phyloP scores from a whole-genome alignment of 345 rosid species.

The Citrus glauca region DNA sequence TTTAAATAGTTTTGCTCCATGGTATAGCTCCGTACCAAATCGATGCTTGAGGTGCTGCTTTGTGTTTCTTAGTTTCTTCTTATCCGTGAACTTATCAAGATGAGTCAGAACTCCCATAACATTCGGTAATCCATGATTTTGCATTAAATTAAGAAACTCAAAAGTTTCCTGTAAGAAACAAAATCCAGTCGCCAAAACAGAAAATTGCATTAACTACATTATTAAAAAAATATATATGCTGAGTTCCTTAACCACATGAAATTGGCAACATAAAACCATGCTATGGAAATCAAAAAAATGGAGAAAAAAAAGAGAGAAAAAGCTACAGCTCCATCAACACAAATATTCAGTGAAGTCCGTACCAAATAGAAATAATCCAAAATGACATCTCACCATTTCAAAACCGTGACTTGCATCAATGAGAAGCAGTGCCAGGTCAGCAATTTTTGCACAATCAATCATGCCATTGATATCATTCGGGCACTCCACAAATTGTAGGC shows the following conservation, averaged over 20 bases:
- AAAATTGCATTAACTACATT: neutral
- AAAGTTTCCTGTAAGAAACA: conserved; percentile 70
- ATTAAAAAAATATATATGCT: neutral
- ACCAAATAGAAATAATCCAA: neutral
- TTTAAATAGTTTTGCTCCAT: conserved; percentile 89
- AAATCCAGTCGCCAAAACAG: conserved; percentile 1
- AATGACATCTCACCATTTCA: conserved; percentile 51
- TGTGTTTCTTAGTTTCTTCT: conserved; percentile 82
- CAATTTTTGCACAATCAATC: conserved; percentile 91
- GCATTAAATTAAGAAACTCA: conserved; percentile 93
- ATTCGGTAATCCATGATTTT: conserved; percentile 90
- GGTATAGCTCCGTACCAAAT: conserved; percentile 86
- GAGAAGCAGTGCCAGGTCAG: conserved; percentile 86
- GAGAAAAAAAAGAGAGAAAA: neutral
- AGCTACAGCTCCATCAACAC: neutral
- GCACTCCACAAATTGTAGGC: conserved; percentile 92
- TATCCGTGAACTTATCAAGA: conserved; percentile 89
- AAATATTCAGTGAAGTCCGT: neutral
- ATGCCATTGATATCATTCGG: conserved; percentile 95
- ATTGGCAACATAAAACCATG: neutral
- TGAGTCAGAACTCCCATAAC: conserved; percentile 98
- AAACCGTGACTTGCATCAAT: conserved; percentile 95
- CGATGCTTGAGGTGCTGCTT: conserved; percentile 93
- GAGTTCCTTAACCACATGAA: neutral
- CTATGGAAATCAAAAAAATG: neutral